These are phyloP conservation scores for Thalassia testudinum DNA, from an alignment of 116 monocot genomes.

Conservation along the genomic window DNA sequence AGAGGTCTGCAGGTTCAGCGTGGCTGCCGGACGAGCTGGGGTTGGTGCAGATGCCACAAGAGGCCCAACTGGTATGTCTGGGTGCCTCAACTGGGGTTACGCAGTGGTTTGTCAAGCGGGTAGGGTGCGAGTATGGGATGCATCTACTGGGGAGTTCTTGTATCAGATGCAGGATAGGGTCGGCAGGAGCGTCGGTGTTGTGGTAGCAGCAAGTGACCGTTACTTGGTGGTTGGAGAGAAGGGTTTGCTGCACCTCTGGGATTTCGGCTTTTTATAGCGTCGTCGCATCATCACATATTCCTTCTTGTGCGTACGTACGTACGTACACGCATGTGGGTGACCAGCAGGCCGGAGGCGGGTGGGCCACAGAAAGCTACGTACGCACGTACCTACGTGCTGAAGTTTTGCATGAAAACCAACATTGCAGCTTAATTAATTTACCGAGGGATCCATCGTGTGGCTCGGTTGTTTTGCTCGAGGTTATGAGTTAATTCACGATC, in stretches of 20 bases:
- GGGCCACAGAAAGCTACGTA: too few species aligned
- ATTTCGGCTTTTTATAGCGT: slow-evolving; percentile 7
- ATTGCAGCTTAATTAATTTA: too few species aligned
- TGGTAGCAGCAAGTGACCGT: slow-evolving; percentile 18
- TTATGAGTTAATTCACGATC: too few species aligned
- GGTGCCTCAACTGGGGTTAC: slow-evolving; percentile 68
- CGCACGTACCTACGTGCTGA: too few species aligned
- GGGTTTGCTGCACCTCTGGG: slow-evolving; percentile 52
- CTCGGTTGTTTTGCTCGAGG: too few species aligned
- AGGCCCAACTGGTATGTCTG: not conserved
- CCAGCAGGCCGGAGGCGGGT: too few species aligned
- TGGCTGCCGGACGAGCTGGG: slow-evolving; percentile 6
- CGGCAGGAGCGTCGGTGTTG: not conserved
- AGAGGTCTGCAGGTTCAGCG: slow-evolving; percentile 36
- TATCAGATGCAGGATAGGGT: slow-evolving; percentile 45
- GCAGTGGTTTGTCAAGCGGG: slow-evolving; percentile 20
- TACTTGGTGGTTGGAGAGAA: slow-evolving; percentile 43
- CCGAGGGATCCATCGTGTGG: too few species aligned
- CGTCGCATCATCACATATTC: too few species aligned
- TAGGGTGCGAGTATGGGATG: slow-evolving; percentile 37
- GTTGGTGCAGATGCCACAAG: not conserved
- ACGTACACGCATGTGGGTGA: too few species aligned
- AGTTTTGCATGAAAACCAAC: too few species aligned
- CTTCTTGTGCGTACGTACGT: too few species aligned
- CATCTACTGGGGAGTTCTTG: slow-evolving; percentile 38